Percentiles rank a stretch among this genome's conserved stretches.
Conservation (phyloP, 257 asterid species). For the Eucommia ulmoides region DNA sequence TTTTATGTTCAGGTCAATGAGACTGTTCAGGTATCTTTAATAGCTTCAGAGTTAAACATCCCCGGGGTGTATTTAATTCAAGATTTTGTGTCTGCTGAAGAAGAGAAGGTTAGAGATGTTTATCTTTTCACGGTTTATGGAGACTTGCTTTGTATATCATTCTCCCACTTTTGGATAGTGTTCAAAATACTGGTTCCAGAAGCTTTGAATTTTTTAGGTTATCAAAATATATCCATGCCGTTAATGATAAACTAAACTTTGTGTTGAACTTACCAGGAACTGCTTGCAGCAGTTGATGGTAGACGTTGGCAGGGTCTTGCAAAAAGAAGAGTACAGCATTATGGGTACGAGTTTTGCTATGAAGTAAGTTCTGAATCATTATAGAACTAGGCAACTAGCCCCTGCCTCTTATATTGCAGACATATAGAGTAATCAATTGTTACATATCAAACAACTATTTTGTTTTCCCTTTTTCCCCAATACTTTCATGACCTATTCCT, state of each 20-base stretch:
- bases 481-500: no score
- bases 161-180: neutral
- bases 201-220: neutral
- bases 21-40: slow-evolving; percentile 44
- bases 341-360: slow-evolving; percentile 82
- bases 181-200: neutral
- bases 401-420: no score
- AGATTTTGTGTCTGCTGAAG: slow-evolving; percentile 53
- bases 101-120: slow-evolving; percentile 69
- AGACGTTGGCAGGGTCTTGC: slow-evolving; percentile 77
- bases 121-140: slow-evolving; percentile 11
- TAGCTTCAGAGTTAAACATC: slow-evolving; percentile 64
- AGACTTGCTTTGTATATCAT: slow-evolving; percentile 9
- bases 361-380: slow-evolving; percentile 32
- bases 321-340: slow-evolving; percentile 91
- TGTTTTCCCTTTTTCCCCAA: no score
- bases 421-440: no score
- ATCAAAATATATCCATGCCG: neutral
- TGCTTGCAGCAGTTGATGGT: slow-evolving; percentile 74
- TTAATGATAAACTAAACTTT: no score
- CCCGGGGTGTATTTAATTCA: slow-evolving; percentile 70
- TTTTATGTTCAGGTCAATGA: slow-evolving; percentile 31
- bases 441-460: no score
- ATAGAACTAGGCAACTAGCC: neutral
- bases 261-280: slow-evolving; percentile 32